Evolutionary conservation across 805 yeast species (phyloP), one percentile per base, ranked within the genome.

Genomic region (Ogataea haglerorum): DNA sequence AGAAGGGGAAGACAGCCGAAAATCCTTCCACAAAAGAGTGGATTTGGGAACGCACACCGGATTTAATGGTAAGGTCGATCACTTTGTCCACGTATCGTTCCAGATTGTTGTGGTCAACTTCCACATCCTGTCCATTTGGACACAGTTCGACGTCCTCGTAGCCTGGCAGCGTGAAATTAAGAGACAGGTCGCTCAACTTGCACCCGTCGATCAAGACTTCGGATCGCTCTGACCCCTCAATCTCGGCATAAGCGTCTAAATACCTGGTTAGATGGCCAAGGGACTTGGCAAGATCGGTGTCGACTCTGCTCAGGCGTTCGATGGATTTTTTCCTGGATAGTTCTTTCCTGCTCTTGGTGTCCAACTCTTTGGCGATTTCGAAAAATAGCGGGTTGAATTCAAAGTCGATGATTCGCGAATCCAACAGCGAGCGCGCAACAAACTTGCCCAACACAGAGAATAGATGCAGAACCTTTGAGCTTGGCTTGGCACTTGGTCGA

Each of bases 371-470:
- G 67, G 84, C 74, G 10, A 85, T 47, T 34, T 75, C 72, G 57
- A 91, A 84, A 55, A 91, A 87, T 3, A 78, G 59, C 0, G 79
- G 74, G 55, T 79, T 87, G 64, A 91, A 82, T 34, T 78, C 70
- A 59, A 91, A 80, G 58, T 93, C 98, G 34, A 91, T 73, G 33
- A 90, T 79, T 48, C 98, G 70, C n/a, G 86, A 81, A 61, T 91
- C 99, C 37, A 91, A 61, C 56, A 90, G 66, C 0, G 96, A 84
- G 44, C 97, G 72, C 0, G 96, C 96, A 38, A 89, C 70, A 56
- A 93, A 88, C 38, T 76, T 78, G 3, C 99, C 99, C 45, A 91
- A 64, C 15, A 76, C 71, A 12, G 71, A 68, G 60, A 87, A 91
- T 34, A 80, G 60, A 19, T 70, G 69, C 5, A 80, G 42, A 0